These are phyloP conservation scores for Craspedostauros australis DNA, from an alignment of 108 stramenopile species.

Conservation along the genomic window DNA sequence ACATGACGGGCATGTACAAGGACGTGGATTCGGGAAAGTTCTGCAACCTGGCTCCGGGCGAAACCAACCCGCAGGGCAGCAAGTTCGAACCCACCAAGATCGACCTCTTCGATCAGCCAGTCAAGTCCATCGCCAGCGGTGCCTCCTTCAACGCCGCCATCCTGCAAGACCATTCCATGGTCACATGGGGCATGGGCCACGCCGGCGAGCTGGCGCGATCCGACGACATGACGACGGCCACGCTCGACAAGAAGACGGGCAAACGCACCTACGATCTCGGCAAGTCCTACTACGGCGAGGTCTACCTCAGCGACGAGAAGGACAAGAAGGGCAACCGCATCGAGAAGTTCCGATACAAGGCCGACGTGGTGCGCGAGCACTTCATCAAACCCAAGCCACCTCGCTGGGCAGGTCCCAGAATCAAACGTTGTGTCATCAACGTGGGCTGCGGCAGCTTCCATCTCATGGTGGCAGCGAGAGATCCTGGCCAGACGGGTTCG, in stretches of 20 bases:
- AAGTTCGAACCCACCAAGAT: conserved; percentile 16
- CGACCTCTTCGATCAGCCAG: conserved; percentile 29
- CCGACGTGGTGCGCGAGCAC: conserved; percentile 10
- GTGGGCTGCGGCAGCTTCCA: conserved; percentile 83
- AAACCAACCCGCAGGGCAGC: conserved; percentile 26
- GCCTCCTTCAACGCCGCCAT: conserved; percentile 46
- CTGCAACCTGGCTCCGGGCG: conserved; percentile 16
- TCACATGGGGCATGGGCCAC: conserved; percentile 57
- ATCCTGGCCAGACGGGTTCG: conserved; percentile 12
- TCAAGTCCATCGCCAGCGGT: conserved; percentile 40
- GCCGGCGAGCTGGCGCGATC: conserved; percentile 23
- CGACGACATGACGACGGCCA: conserved; percentile 5
- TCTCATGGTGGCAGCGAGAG: conserved; percentile 66
- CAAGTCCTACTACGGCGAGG: conserved; percentile 9
- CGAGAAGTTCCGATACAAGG: not conserved
- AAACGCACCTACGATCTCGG: conserved; percentile 7
- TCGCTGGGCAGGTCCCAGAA: conserved; percentile 8
- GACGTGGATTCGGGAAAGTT: conserved; percentile 56
- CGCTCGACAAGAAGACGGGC: not conserved
- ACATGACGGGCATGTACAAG: conserved; percentile 62
- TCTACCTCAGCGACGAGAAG: not conserved
- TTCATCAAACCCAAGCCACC: conserved; percentile 29
- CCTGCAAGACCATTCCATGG: conserved; percentile 44
- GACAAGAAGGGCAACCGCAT: conserved; percentile 5
- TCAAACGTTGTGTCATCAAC: conserved; percentile 27